Evolutionary conservation across 192 early-diverging fungal genomes (phyloP).

Genomic region (Entomortierella chlamydospora): DNA sequence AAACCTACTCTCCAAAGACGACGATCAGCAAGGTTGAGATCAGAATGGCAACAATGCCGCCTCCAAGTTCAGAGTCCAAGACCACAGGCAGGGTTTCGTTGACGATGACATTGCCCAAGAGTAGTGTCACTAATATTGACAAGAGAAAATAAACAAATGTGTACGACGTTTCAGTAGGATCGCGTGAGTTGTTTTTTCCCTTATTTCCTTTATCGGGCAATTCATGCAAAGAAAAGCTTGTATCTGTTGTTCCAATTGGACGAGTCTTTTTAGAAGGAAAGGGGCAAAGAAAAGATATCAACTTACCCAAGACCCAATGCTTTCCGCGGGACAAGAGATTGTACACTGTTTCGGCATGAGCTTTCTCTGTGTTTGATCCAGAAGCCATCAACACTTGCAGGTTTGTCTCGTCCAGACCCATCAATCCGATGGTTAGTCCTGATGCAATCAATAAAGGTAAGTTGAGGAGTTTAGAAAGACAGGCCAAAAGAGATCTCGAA

Average conservation of each 20-base stretch:
- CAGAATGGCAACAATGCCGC: conserved; percentile 86
- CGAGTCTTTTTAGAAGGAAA: too few species aligned
- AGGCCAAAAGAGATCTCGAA: neutral
- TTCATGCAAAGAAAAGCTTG: conserved; percentile 1
- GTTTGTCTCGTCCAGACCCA: conserved; percentile 67
- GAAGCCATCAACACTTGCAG: conserved; percentile 85
- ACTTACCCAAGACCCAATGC: conserved; percentile 85
- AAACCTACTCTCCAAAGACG: conserved; percentile 90
- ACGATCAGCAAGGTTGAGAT: conserved; percentile 91
- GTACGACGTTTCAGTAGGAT: neutral
- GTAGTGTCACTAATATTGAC: conserved; percentile 73
- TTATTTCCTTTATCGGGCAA: neutral
- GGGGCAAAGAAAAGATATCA: conserved; percentile 4
- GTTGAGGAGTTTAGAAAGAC: too few species aligned
- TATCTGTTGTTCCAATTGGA: neutral
- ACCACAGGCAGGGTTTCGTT: conserved; percentile 95
- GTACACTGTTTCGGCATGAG: conserved; percentile 73
- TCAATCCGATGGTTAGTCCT: conserved; percentile 69
- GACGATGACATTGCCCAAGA: conserved; percentile 93
- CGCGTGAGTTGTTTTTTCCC: neutral
- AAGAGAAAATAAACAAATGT: too few species aligned
- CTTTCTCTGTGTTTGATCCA: conserved; percentile 76
- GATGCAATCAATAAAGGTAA: neutral
- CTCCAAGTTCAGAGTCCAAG: conserved; percentile 80
- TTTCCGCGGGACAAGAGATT: conserved; percentile 62